These are phyloP conservation scores for Colletotrichum sojae DNA, from an alignment of 2,329 filamentous ascomycete species.

Conservation along the genomic window DNA sequence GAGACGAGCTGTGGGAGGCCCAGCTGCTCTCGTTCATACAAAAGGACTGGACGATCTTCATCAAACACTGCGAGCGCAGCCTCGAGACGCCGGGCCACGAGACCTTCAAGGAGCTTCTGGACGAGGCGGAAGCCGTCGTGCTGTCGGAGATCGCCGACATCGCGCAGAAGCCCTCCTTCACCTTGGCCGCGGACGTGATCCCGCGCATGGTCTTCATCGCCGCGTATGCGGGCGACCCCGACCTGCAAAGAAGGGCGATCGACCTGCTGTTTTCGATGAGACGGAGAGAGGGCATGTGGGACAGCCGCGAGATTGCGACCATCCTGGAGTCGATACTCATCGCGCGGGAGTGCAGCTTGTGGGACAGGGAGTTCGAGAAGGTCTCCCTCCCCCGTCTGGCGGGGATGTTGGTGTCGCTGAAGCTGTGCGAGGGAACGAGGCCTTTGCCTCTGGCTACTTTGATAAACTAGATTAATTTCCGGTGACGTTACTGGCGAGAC, in stretches of 20 bases:
- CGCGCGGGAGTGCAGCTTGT: constrained; percentile 10
- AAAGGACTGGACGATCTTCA: constrained; percentile 3
- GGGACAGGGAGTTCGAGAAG: constrained; percentile 11
- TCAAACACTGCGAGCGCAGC: background rate
- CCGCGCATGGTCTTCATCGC: constrained; percentile 19
- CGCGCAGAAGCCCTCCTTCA: constrained; percentile 3
- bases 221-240: background rate
- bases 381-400: constrained; percentile 13
- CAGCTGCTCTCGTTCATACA: constrained; percentile 2
- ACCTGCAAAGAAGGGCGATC: constrained; percentile 21
- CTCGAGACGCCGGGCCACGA: background rate
- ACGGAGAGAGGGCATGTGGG: constrained; percentile 43
- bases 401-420: constrained; percentile 12
- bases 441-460: constrained; percentile 13
- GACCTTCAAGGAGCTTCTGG: background rate
- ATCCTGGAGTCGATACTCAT: constrained; percentile 8
- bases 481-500: no score
- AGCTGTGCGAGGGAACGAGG: background rate
- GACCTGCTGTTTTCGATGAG: constrained; percentile 40
- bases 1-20: constrained; percentile 7
- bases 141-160: background rate
- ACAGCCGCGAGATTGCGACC: constrained; percentile 42
- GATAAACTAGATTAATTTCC: background rate
- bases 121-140: constrained; percentile 6
- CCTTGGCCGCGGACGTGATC: constrained; percentile 23